Percentiles rank a stretch among this genome's conserved stretches.
phyloP scores from a whole-genome alignment of 257 asterid genomes.

The Paulownia fortunei region DNA sequence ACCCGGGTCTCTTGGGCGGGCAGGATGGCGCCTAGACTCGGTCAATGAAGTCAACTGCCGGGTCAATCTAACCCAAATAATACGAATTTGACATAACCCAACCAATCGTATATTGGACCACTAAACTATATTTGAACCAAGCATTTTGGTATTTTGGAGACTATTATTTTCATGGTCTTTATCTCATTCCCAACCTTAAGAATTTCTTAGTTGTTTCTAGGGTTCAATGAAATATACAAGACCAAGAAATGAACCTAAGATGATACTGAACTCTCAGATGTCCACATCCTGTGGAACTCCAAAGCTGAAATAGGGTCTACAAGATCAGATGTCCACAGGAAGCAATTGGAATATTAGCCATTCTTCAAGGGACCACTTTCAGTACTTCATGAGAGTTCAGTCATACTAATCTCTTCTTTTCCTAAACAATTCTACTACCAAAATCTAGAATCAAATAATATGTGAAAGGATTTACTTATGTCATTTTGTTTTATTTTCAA shows the following conservation, averaged over 20 bases:
- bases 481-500: too few species aligned
- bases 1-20: too few species aligned
- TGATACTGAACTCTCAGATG: conserved; percentile 6
- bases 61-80: too few species aligned
- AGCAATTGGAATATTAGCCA: conserved; percentile 45
- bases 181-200: not conserved
- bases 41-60: too few species aligned
- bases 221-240: not conserved
- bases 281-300: conserved; percentile 32
- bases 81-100: too few species aligned
- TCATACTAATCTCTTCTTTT: conserved; percentile 32
- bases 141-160: too few species aligned
- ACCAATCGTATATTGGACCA: too few species aligned
- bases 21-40: too few species aligned
- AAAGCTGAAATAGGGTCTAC: conserved; percentile 36
- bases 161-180: not conserved
- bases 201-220: not conserved
- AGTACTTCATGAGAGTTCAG: conserved; percentile 28
- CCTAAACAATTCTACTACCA: not conserved
- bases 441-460: not conserved
- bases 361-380: conserved; percentile 41
- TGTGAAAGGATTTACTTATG: not conserved
- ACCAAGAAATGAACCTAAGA: conserved; percentile 1
- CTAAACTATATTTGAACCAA: too few species aligned
- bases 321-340: conserved; percentile 35